phyloP scores from a whole-genome alignment of 805 yeast genomes.

The Suhomyces pyralidae region DNA sequence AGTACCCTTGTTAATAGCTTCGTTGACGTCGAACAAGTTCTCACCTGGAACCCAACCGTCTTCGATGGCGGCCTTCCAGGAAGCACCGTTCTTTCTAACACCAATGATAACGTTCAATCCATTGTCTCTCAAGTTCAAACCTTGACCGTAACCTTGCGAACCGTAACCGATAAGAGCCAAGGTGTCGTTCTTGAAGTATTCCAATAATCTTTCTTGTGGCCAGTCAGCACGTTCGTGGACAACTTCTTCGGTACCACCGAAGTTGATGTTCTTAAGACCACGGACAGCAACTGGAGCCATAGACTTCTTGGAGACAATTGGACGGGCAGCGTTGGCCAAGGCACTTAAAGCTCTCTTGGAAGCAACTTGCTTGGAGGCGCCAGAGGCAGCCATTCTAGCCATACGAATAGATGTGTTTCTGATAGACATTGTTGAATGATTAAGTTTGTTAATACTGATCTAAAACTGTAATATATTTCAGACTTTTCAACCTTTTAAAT shows the following conservation, averaged over 20 bases:
- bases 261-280: constrained; percentile 95
- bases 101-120: constrained; percentile 97
- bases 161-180: constrained; percentile 98
- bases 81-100: constrained; percentile 98
- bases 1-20: constrained; percentile 91
- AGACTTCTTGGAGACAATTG: constrained; percentile 38
- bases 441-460: not conserved
- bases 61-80: constrained; percentile 99
- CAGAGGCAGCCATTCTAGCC: constrained; percentile 47
- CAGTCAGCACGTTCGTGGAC: constrained; percentile 99
- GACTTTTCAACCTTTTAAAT: constrained; percentile 4
- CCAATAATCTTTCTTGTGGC: constrained; percentile 95
- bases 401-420: constrained; percentile 44
- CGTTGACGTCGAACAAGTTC: constrained; percentile 91
- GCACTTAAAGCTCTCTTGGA: constrained; percentile 68
- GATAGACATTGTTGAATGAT: constrained; percentile 34
- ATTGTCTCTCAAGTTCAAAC: constrained; percentile 98
- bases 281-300: constrained; percentile 59
- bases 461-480: not conserved
- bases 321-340: constrained; percentile 45
- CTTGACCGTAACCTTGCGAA: constrained; percentile 99
- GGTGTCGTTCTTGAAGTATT: constrained; percentile 97
- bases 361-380: constrained; percentile 42
- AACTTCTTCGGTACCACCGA: constrained; percentile 90
- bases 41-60: constrained; percentile 99